Evolutionary conservation across 768 basidiomycete species (phyloP).

Genomic region (Pleurotus djamor): DNA sequence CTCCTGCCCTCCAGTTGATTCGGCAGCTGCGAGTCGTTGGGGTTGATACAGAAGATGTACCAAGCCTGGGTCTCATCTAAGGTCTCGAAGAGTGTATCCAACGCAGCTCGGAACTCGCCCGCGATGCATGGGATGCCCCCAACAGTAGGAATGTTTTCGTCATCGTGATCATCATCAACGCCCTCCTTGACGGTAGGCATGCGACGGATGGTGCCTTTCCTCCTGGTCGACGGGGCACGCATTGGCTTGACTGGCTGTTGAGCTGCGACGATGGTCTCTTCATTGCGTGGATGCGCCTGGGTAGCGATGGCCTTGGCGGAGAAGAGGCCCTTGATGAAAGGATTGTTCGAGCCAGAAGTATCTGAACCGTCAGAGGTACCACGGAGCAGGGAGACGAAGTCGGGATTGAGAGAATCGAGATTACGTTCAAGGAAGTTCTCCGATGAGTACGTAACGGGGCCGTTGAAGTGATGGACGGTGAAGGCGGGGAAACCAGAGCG

Average conservation of each 20-base stretch:
- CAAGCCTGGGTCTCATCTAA: slow-evolving; percentile 88
- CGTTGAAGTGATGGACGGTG: slow-evolving; percentile 89
- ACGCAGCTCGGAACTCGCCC: slow-evolving; percentile 82
- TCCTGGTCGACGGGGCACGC: slow-evolving; percentile 86
- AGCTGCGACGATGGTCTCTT: slow-evolving; percentile 94
- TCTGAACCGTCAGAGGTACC: slow-evolving; percentile 51
- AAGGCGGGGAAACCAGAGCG: slow-evolving; percentile 83
- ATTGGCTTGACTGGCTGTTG: slow-evolving; percentile 94
- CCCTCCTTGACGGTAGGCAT: slow-evolving; percentile 50
- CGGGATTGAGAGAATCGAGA: slow-evolving; percentile 85
- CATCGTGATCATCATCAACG: slow-evolving; percentile 18
- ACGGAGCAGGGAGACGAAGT: slow-evolving; percentile 87
- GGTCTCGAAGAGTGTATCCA: slow-evolving; percentile 85
- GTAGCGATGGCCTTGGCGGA: slow-evolving; percentile 88
- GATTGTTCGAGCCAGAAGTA: slow-evolving; percentile 79
- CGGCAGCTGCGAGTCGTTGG: slow-evolving; percentile 93
- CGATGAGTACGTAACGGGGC: slow-evolving; percentile 87
- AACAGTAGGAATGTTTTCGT: slow-evolving; percentile 24
- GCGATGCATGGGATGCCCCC: slow-evolving; percentile 67
- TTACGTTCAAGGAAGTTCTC: slow-evolving; percentile 91
- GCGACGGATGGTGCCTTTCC: slow-evolving; percentile 73
- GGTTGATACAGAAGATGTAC: slow-evolving; percentile 91
- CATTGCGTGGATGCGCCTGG: slow-evolving; percentile 87
- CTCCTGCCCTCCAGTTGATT: slow-evolving; percentile 91
- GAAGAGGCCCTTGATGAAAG: slow-evolving; percentile 91